Conservation (phyloP, 441 rosid genomes). For the Corymbia calophylla region DNA sequence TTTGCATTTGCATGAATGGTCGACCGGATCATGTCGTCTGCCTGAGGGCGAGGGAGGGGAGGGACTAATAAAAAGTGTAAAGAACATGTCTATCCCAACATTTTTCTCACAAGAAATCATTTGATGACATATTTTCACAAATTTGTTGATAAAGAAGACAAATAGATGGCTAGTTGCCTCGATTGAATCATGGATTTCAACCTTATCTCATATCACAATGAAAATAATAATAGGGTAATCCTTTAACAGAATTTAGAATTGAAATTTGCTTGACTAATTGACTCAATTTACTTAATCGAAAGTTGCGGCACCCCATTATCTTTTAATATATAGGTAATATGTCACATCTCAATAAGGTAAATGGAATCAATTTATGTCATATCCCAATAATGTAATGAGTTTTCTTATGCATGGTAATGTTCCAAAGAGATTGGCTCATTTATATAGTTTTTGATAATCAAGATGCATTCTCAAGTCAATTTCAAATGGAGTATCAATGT, state of each 20-base stretch:
- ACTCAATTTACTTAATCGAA: no score
- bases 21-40: background rate
- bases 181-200: rapidly evolving
- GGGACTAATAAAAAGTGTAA: background rate
- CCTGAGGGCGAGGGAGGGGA: background rate
- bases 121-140: background rate
- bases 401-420: no score
- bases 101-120: background rate
- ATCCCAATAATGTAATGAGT: rapidly evolving
- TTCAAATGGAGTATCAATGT: background rate
- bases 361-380: background rate
- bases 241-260: no score
- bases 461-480: background rate
- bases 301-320: rapidly evolving
- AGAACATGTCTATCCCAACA: background rate
- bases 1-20: background rate
- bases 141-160: background rate
- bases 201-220: background rate
- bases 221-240: background rate
- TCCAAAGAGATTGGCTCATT: no score
- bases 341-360: no score
- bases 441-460: background rate
- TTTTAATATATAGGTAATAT: no score
- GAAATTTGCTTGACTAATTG: no score
- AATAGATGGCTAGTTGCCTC: background rate